Evolutionary conservation across 1,284 basidiomycete genomes (phyloP).

Genomic region (Microbotryum violaceum): DNA sequence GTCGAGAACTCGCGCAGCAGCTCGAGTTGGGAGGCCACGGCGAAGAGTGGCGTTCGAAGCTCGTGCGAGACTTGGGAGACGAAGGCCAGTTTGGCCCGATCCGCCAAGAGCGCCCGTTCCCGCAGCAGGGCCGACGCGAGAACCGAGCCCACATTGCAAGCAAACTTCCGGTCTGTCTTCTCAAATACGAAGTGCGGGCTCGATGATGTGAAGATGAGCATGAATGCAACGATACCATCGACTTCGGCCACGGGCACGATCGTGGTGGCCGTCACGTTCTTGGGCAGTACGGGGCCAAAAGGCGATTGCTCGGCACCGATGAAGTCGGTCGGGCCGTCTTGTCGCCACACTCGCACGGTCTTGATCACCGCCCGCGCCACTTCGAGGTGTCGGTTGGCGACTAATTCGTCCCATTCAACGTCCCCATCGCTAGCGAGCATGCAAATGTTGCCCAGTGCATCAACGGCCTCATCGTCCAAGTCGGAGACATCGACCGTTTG

Average conservation of each 20-base stretch:
- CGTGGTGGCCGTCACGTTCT: too few species aligned
- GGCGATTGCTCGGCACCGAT: too few species aligned
- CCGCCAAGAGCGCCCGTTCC: conserved; percentile 32
- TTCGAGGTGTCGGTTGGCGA: background rate
- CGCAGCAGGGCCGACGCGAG: conserved; percentile 30
- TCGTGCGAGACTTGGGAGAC: conserved; percentile 39
- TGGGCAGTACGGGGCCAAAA: too few species aligned
- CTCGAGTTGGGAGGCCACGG: conserved; percentile 34
- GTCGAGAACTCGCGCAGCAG: conserved; percentile 30
- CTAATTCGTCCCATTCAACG: conserved; percentile 6
- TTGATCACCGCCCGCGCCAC: background rate
- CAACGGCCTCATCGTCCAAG: background rate
- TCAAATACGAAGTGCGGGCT: conserved; percentile 16
- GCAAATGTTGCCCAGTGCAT: conserved; percentile 1
- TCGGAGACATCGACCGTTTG: background rate
- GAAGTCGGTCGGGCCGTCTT: too few species aligned
- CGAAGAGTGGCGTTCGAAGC: conserved; percentile 38
- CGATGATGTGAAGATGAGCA: conserved; percentile 27
- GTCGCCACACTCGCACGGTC: background rate
- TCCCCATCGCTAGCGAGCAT: conserved; percentile 3
- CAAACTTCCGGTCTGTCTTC: conserved; percentile 23
- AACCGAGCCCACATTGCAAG: conserved; percentile 32
- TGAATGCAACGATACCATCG: conserved; percentile 27
- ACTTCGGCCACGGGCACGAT: background rate
- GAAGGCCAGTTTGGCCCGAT: conserved; percentile 38